Base-by-base conservation (phyloP, 352 stramenopile species). In the Pythium chondricola region DNA sequence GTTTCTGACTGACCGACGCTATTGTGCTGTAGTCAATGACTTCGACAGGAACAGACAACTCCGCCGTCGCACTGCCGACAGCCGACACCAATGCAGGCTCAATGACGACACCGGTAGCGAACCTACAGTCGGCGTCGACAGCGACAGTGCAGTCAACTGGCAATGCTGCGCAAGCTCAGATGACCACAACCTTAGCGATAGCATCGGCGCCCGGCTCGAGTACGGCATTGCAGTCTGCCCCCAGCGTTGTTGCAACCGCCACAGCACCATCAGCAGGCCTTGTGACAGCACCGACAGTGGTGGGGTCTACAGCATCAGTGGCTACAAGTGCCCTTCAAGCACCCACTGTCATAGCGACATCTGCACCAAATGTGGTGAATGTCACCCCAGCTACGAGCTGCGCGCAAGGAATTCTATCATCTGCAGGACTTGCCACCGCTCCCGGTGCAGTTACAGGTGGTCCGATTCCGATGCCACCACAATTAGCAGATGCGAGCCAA, bases 401-500 rank as follows among this genome's bases (percentile, higher is more conserved):
- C n/a, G n/a, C n/a, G n/a, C n/a, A n/a, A n/a, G n/a, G n/a, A n/a
- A n/a, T n/a, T n/a, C n/a, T n/a, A n/a, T n/a, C 35, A 30, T 14
- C 26, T 7, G 31, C 35, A 7, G 1, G 6, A 6, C 17, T 21
- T 18, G 2, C 53, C 9, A 17, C 30, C 3, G 11, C 41, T 18
- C 21, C 46, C 20, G 42, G 6, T 30, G 29, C 35, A 11, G 32
- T 20, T 30, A 17, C 49, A 1, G 42, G 42, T 41, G 50, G 44
- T 39, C 47, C 55, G 6, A 43, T 63, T 41, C 55, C 55, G 7
- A 63, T 63, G 48, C 55, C 55, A 26, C 3, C 47, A 6, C 55
- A 63, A 30, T 48, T 63, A 6, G 47, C 35, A 24, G 40, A 16
- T 6, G 16, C 45, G 20, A 65, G 20, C 53, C n/a, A 33, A 5